These are phyloP conservation scores for Ogataea populi-albae DNA, from an alignment of 805 yeast genomes.

Conservation along the genomic window DNA sequence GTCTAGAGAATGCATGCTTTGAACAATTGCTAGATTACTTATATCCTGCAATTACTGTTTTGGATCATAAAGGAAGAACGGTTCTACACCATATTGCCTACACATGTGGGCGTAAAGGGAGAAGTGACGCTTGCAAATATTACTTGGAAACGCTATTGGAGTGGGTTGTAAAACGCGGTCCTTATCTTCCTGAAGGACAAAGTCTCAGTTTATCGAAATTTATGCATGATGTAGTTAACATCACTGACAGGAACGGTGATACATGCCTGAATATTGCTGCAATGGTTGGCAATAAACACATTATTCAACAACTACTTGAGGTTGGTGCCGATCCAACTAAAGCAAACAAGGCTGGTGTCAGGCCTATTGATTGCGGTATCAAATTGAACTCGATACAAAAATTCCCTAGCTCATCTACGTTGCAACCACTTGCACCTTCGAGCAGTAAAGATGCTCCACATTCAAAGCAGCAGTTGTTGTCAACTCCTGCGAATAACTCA, in stretches of 20 bases:
- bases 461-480: not conserved
- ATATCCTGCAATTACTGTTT: constrained; percentile 66
- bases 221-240: constrained; percentile 72
- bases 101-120: constrained; percentile 73
- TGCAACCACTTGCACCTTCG: too few relatives aligned
- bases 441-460: not conserved
- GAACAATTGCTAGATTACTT: constrained; percentile 64
- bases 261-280: constrained; percentile 94
- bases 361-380: constrained; percentile 84
- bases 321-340: constrained; percentile 83
- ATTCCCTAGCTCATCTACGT: constrained; percentile 1
- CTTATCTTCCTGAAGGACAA: constrained; percentile 39
- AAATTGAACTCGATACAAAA: constrained; percentile 33
- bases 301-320: constrained; percentile 77
- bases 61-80: constrained; percentile 72
- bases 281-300: constrained; percentile 74
- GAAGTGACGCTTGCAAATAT: constrained; percentile 70
- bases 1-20: constrained; percentile 77
- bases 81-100: constrained; percentile 83
- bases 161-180: constrained; percentile 67
- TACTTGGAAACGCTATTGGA: constrained; percentile 70
- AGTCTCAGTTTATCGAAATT: constrained; percentile 52
- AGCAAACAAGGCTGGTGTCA: constrained; percentile 80
- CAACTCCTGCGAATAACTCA: not conserved
- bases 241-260: constrained; percentile 91